Evolutionary conservation across 2,329 filamentous ascomycete genomes (phyloP).

Genomic region (Blastomyces gilchristii): DNA sequence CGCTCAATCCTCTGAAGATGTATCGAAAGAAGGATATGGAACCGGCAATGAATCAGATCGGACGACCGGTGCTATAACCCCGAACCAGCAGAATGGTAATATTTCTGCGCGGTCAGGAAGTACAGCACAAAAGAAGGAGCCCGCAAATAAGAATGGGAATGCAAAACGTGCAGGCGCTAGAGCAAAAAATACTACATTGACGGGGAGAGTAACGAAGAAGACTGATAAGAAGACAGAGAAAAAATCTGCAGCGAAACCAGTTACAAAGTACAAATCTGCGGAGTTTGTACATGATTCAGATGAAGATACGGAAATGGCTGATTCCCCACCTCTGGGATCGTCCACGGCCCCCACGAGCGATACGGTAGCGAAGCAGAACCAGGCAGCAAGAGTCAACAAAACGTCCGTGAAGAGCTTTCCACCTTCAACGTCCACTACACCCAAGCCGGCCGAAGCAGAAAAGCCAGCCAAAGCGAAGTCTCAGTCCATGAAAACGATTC

Average conservation of each 20-base stretch:
- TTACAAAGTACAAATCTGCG: conserved; percentile 43
- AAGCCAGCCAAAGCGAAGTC: conserved; percentile 19
- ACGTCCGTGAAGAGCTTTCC: conserved; percentile 7
- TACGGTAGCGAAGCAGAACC: conserved; percentile 4
- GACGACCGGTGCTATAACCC: conserved; percentile 19
- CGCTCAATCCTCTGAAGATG: conserved; percentile 29
- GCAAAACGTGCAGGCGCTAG: conserved; percentile 38
- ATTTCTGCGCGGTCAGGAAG: conserved; percentile 21
- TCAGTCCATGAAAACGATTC: conserved; percentile 24
- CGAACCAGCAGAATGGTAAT: conserved; percentile 19
- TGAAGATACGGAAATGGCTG: conserved; percentile 36
- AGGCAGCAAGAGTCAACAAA: conserved; percentile 10
- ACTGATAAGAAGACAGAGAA: conserved; percentile 29
- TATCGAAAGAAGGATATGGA: conserved; percentile 25
- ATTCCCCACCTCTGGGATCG: conserved; percentile 18
- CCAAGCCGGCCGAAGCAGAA: conserved; percentile 13
- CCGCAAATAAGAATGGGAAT: conserved; percentile 31
- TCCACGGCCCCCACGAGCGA: conserved; percentile 18
- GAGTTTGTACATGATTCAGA: conserved; percentile 46
- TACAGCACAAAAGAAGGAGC: conserved; percentile 28
- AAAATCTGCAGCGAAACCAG: conserved; percentile 24
- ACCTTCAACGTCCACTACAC: neutral
- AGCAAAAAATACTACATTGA: conserved; percentile 39
- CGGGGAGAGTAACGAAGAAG: conserved; percentile 38
- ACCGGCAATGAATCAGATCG: conserved; percentile 32